These are phyloP conservation scores for Rhizopogon rudus DNA, from an alignment of 768 basidiomycete species.

Conservation along the genomic window DNA sequence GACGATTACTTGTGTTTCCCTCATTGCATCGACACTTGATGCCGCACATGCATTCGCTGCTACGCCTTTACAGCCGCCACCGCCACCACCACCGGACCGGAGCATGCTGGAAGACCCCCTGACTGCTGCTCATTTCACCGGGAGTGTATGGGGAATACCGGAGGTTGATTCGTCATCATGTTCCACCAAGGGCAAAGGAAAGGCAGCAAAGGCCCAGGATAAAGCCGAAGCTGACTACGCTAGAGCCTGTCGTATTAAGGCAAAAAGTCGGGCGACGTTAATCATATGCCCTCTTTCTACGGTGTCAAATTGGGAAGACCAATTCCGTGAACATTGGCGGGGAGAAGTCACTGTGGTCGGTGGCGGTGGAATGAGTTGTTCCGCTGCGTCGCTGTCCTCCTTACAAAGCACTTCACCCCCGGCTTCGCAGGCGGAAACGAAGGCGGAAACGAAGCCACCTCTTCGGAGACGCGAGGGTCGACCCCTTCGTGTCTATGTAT, in stretches of 20 bases:
- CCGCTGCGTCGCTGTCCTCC: slow-evolving; percentile 23
- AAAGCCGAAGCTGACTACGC: slow-evolving; percentile 67
- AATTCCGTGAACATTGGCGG: slow-evolving; percentile 95
- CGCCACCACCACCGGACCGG: slow-evolving; percentile 37
- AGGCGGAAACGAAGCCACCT: slow-evolving; percentile 20
- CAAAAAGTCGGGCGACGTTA: slow-evolving; percentile 85
- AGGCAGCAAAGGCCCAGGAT: slow-evolving; percentile 61
- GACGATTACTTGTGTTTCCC: slow-evolving; percentile 91
- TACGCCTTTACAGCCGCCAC: slow-evolving; percentile 43
- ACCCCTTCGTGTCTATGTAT: slow-evolving; percentile 83
- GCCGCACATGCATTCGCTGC: slow-evolving; percentile 65
- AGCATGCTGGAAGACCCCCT: slow-evolving; percentile 27
- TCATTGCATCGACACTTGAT: slow-evolving; percentile 81
- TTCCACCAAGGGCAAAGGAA: slow-evolving; percentile 54
- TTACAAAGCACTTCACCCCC: slow-evolving; percentile 32
- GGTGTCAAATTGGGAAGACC: slow-evolving; percentile 98
- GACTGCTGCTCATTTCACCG: slow-evolving; percentile 59
- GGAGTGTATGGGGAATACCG: slow-evolving; percentile 86
- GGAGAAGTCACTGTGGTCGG: slow-evolving; percentile 83
- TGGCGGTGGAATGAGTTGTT: slow-evolving; percentile 49
- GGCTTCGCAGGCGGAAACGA: slow-evolving; percentile 22
- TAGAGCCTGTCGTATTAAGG: slow-evolving; percentile 73
- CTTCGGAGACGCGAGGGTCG: slow-evolving; percentile 41
- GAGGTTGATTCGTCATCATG: slow-evolving; percentile 30
- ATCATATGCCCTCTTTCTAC: slow-evolving; percentile 96